Conservation (phyloP, 768 basidiomycete species). For the Fomitopsis pulvina region DNA sequence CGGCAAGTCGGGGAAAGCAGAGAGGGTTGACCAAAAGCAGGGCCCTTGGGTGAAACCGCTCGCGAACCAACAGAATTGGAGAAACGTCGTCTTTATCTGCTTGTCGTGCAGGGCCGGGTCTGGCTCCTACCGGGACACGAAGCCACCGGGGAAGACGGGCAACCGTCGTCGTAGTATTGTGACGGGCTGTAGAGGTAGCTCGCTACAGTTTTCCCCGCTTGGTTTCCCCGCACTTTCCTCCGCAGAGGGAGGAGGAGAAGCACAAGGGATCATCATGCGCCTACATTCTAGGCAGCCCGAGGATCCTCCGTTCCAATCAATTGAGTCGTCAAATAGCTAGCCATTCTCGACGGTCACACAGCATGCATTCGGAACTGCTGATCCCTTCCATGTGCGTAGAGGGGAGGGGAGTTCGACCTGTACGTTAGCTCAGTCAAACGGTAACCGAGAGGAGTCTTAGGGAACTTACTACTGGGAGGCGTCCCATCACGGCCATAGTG, state of each 20-base stretch:
- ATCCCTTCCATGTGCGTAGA: no score
- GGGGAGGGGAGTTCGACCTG: no score
- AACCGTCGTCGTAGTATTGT: neutral
- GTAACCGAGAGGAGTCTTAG: no score
- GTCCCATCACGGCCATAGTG: no score
- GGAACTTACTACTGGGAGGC: no score
- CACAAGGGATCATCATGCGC: constrained; percentile 5
- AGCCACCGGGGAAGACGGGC: neutral
- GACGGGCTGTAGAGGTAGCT: neutral
- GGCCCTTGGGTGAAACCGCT: neutral
- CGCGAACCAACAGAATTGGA: neutral
- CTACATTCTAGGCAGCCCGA: neutral
- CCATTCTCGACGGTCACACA: no score
- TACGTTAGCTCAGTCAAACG: no score
- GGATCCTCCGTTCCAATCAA: neutral
- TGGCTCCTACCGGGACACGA: neutral
- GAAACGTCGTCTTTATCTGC: neutral
- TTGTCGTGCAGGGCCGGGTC: neutral
- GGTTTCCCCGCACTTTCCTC: constrained; percentile 3
- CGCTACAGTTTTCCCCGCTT: neutral
- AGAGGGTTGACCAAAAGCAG: neutral
- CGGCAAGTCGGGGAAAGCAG: neutral
- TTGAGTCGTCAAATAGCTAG: neutral
- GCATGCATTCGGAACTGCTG: no score
- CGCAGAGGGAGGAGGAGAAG: constrained; percentile 1